phyloP scores from a whole-genome alignment of 2,329 filamentous ascomycete genomes.

The Xylariomycetidae sp. region DNA sequence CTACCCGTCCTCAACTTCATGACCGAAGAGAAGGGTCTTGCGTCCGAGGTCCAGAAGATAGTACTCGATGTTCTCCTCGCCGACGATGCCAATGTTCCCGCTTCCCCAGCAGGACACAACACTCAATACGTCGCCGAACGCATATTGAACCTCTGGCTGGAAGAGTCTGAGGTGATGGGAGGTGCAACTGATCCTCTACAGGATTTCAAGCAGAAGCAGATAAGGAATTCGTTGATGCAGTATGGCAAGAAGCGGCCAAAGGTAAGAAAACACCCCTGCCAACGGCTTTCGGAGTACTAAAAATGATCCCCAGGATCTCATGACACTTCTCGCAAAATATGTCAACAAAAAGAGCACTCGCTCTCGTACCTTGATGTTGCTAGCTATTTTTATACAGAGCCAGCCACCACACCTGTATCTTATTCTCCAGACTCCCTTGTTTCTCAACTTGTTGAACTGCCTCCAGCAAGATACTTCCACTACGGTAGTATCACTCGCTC shows the following conservation, averaged over 20 bases:
- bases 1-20: conserved; percentile 52
- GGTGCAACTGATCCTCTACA: conserved; percentile 31
- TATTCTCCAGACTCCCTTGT: conserved; percentile 66
- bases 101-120: conserved; percentile 35
- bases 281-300: conserved; percentile 14
- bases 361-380: conserved; percentile 58
- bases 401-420: conserved; percentile 77
- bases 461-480: conserved; percentile 75
- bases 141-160: conserved; percentile 54
- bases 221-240: conserved; percentile 48
- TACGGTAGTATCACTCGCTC: conserved; percentile 67
- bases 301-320: conserved; percentile 50
- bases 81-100: conserved; percentile 52
- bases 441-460: conserved; percentile 67
- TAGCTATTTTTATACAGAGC: conserved; percentile 68
- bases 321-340: conserved; percentile 60
- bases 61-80: conserved; percentile 60
- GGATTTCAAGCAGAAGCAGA: conserved; percentile 44
- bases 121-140: conserved; percentile 39
- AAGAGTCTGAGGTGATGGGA: conserved; percentile 34
- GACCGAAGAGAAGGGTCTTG: conserved; percentile 57
- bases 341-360: conserved; percentile 62
- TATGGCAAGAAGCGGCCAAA: conserved; percentile 68
- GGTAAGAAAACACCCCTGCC: conserved; percentile 27
- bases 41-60: conserved; percentile 61